Evolutionary conservation across 2,329 filamentous ascomycete genomes (phyloP).

Genomic region (Botrytis elliptica): DNA sequence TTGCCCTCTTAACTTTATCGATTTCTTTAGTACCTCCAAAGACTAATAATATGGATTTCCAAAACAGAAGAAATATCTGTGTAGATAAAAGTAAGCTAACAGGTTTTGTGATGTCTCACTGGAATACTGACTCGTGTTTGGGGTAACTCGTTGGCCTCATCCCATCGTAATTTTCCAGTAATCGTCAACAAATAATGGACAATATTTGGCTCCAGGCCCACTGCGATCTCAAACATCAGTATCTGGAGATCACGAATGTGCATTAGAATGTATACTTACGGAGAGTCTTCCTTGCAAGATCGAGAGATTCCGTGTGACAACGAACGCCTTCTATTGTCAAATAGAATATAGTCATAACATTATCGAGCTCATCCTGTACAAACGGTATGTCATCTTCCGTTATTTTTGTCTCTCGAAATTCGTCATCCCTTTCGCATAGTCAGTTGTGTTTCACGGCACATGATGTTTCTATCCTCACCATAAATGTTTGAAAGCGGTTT

Average conservation of each 20-base stretch:
- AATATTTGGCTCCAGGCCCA: constrained; percentile 63
- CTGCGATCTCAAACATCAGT: constrained; percentile 37
- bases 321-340: constrained; percentile 57
- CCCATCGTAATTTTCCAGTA: constrained; percentile 69
- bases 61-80: constrained; percentile 76
- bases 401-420: constrained; percentile 39
- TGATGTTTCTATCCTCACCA: constrained; percentile 36
- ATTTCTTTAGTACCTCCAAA: constrained; percentile 80
- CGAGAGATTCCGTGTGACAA: constrained; percentile 51
- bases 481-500: constrained; percentile 35
- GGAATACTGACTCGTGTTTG: constrained; percentile 59
- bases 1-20: constrained; percentile 68
- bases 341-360: constrained; percentile 63
- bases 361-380: constrained; percentile 58
- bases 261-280: constrained; percentile 42
- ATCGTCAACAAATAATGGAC: constrained; percentile 70
- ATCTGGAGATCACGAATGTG: neutral
- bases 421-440: constrained; percentile 36
- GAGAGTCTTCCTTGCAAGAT: constrained; percentile 43
- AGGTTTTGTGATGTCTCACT: neutral
- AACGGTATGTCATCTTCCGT: constrained; percentile 39
- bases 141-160: constrained; percentile 61
- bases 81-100: constrained; percentile 30
- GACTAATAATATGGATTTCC: constrained; percentile 85
- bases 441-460: neutral